Conservation (phyloP, 306 rosid genomes). For the Trifolium pratense region DNA sequence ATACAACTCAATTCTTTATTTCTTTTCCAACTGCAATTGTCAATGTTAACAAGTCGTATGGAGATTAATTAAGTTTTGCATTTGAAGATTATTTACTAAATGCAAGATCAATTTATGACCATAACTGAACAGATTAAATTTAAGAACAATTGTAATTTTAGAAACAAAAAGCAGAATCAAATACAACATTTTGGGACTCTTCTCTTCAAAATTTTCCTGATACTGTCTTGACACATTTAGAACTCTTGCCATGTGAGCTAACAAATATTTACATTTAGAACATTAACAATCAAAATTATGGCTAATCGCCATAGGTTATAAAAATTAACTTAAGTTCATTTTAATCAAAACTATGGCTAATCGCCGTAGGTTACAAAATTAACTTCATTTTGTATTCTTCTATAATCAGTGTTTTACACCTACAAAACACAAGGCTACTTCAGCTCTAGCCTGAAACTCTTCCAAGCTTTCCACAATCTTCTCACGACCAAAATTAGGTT, state of each 20-base stretch:
- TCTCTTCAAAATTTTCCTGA: not conserved
- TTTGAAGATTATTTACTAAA: not conserved
- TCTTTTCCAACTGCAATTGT: not conserved
- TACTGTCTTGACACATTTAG: not conserved
- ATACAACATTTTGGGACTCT: not conserved
- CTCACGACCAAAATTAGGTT: slow-evolving; percentile 65
- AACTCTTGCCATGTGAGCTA: not conserved
- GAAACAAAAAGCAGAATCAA: not conserved
- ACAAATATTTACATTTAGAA: slow-evolving; percentile 33
- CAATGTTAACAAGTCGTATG: not conserved
- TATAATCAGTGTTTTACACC: slow-evolving; percentile 72
- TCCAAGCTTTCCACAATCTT: slow-evolving; percentile 71
- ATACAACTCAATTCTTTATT: not conserved
- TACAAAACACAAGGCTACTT: slow-evolving; percentile 90
- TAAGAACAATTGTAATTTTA: not conserved
- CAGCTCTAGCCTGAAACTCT: slow-evolving; percentile 95
- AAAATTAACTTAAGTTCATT: slow-evolving; percentile 4
- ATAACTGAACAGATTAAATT: not conserved
- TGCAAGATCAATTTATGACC: not conserved
- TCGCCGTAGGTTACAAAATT: slow-evolving; percentile 20
- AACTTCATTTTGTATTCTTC: not conserved
- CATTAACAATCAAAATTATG: slow-evolving; percentile 27
- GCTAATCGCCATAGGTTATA: slow-evolving; percentile 16
- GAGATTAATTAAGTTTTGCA: too few species aligned
- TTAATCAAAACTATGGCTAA: slow-evolving; percentile 28